phyloP scores from a whole-genome alignment of 176 grass and related monocot species.

The Cocos nucifera region DNA sequence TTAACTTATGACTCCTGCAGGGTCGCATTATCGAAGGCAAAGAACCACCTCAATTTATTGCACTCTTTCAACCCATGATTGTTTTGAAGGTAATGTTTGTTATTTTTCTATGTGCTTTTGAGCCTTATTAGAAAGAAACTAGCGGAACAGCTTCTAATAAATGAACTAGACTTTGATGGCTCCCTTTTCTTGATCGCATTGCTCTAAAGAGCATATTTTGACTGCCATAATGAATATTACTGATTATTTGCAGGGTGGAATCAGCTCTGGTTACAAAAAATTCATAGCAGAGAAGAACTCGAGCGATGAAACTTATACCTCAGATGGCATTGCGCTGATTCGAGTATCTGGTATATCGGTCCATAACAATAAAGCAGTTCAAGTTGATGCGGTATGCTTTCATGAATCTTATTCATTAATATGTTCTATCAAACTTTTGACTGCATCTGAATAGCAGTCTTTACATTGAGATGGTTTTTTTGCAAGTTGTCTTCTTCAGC shows the following conservation, averaged over 20 bases:
- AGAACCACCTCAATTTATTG: conserved; percentile 88
- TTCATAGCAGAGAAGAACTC: conserved; percentile 44
- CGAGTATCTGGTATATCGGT: conserved; percentile 59
- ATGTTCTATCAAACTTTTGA: no score
- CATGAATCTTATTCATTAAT: conserved; percentile 5
- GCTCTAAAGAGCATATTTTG: background rate
- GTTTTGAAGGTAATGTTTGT: conserved; percentile 62
- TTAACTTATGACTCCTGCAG: conserved; percentile 31
- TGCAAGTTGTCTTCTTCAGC: no score
- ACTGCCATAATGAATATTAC: no score
- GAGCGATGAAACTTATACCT: conserved; percentile 53
- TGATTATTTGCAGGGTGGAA: conserved; percentile 47
- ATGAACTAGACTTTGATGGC: no score
- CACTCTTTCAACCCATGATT: conserved; percentile 93
- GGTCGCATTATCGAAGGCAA: conserved; percentile 84
- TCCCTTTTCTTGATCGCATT: no score
- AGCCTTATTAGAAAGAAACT: no score
- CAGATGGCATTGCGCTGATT: conserved; percentile 76
- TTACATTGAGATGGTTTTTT: no score
- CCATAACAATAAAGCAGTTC: conserved; percentile 82
- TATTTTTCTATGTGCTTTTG: conserved; percentile 1
- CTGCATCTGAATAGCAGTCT: no score
- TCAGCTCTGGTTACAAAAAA: conserved; percentile 64
- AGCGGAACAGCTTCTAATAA: no score
- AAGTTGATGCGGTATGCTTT: conserved; percentile 74